These are phyloP conservation scores for Coemansia sp. DNA, from an alignment of 192 early-diverging fungal species.

Conservation along the genomic window DNA sequence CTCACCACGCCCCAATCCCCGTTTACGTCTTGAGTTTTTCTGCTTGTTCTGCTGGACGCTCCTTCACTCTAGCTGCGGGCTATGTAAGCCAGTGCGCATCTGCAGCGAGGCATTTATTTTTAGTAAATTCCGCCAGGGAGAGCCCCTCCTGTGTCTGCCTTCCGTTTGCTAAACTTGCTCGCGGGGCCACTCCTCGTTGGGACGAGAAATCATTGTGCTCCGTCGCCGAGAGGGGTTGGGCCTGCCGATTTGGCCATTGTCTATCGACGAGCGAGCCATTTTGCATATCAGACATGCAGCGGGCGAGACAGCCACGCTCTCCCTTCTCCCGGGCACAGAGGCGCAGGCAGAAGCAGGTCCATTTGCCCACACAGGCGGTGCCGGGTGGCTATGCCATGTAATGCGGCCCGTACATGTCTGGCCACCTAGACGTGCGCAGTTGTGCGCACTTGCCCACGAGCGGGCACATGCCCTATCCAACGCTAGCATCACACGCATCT, in stretches of 20 bases:
- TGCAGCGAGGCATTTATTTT: constrained; percentile 1
- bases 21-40: background rate
- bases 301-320: too few relatives aligned
- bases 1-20: background rate
- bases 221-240: background rate
- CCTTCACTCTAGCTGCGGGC: too few relatives aligned
- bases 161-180: background rate
- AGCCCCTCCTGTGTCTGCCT: too few relatives aligned
- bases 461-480: too few relatives aligned
- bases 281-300: too few relatives aligned
- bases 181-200: background rate
- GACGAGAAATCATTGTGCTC: background rate
- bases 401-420: background rate
- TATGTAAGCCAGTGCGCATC: background rate
- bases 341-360: background rate
- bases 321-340: background rate
- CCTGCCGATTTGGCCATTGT: background rate
- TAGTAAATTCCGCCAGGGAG: background rate
- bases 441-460: background rate
- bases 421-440: background rate
- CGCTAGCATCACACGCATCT: background rate
- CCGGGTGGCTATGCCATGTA: constrained; percentile 1
- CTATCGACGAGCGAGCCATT: too few relatives aligned
- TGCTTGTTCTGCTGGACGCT: background rate
- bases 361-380: background rate